Conservation (phyloP, 2,329 filamentous ascomycete genomes). For the Stylonectria norvegica region DNA sequence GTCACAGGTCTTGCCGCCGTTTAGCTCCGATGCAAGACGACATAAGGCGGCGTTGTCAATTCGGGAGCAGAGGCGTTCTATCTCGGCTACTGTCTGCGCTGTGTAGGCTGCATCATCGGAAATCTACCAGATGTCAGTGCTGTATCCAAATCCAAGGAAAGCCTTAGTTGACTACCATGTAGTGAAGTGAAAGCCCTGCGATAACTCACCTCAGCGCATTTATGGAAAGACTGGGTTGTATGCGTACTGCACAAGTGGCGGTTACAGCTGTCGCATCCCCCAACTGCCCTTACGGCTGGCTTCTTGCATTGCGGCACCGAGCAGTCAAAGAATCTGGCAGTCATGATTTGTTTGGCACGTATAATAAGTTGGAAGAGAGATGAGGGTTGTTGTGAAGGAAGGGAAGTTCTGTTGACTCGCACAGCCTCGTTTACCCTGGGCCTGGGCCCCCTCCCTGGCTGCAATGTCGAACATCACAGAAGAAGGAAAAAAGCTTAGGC, state of each 20-base stretch:
- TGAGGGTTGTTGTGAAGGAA: too few relatives aligned
- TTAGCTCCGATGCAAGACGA: conserved; percentile 14
- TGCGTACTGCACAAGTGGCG: conserved; percentile 8
- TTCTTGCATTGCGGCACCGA: conserved; percentile 4
- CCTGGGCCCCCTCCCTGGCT: too few relatives aligned
- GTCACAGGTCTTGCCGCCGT: conserved; percentile 8
- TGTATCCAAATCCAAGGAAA: conserved; percentile 17
- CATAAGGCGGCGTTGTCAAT: conserved; percentile 17
- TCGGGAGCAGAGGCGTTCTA: conserved; percentile 7
- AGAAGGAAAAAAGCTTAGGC: too few relatives aligned
- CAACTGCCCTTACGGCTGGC: conserved; percentile 6
- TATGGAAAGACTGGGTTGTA: conserved; percentile 2
- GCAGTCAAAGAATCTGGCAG: conserved; percentile 7
- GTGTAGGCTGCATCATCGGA: conserved; percentile 9
- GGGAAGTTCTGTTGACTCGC: too few relatives aligned
- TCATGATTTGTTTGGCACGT: conserved; percentile 3
- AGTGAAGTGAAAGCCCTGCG: too few relatives aligned
- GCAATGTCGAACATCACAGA: too few relatives aligned
- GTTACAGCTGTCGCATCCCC: conserved; percentile 10
- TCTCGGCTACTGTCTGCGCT: conserved; percentile 7
- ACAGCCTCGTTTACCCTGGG: too few relatives aligned
- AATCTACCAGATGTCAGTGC: too few relatives aligned
- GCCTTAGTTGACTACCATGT: too few relatives aligned
- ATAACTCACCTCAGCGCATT: too few relatives aligned
- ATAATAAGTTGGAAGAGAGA: too few relatives aligned